Conservation (phyloP, 2,329 filamentous ascomycete genomes). For the Ophiostoma australiae region DNA sequence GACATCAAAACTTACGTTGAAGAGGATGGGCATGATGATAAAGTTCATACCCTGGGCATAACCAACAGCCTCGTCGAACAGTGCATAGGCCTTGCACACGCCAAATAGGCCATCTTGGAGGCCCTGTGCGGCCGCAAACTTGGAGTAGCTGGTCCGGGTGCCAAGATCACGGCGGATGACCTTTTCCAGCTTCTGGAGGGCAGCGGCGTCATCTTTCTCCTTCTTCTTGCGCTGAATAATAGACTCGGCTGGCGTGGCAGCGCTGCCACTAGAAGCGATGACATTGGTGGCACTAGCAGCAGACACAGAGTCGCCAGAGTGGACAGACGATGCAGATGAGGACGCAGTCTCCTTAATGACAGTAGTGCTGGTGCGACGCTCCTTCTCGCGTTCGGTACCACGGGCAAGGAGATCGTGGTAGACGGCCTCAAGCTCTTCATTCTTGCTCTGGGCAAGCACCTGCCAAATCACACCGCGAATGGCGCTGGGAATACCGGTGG, state of each 20-base stretch:
- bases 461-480: constrained; percentile 99
- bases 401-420: constrained; percentile 76
- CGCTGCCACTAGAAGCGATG: constrained; percentile 11
- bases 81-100: constrained; percentile 93
- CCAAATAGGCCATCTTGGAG: constrained; percentile 92
- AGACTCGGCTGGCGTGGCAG: neutral
- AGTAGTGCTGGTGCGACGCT: constrained; percentile 53
- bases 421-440: constrained; percentile 78
- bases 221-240: constrained; percentile 69
- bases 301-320: constrained; percentile 64
- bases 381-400: constrained; percentile 75
- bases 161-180: constrained; percentile 86
- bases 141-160: constrained; percentile 90
- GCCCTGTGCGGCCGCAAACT: constrained; percentile 84
- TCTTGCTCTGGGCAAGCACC: constrained; percentile 91
- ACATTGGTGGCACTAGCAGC: constrained; percentile 34
- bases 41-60: constrained; percentile 99
- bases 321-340: constrained; percentile 80
- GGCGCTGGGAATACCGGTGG: constrained; percentile 86
- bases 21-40: constrained; percentile 89
- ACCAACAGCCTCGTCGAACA: constrained; percentile 90
- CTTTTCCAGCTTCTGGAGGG: constrained; percentile 81
- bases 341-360: constrained; percentile 54
- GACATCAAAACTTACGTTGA: constrained; percentile 62
- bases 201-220: constrained; percentile 68